Evolutionary conservation across 164 flowering plant genomes (phyloP).

Genomic region (Nymphaea thermarum): DNA sequence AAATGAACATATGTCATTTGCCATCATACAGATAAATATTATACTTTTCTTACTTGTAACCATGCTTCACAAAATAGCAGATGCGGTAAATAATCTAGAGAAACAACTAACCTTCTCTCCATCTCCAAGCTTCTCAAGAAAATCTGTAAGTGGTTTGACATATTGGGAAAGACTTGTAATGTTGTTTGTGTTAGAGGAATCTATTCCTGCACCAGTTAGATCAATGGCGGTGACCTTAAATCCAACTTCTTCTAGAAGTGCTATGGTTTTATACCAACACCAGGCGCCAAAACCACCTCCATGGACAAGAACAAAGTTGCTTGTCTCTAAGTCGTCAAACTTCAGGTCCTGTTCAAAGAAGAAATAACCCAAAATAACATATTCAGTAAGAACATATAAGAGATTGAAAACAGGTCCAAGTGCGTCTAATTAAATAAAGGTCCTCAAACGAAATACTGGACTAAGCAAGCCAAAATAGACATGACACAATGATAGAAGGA

Average conservation of each 20-base stretch:
- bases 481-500: too few relatives aligned
- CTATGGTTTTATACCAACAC: constrained; percentile 98
- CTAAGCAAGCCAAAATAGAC: too few relatives aligned
- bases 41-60: too few relatives aligned
- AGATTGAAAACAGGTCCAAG: too few relatives aligned
- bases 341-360: constrained; percentile 44
- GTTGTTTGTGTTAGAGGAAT: constrained; percentile 61
- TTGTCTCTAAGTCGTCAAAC: constrained; percentile 59
- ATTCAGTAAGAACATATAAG: neutral
- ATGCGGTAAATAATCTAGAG: constrained; percentile 1
- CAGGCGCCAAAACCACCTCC: constrained; percentile 99
- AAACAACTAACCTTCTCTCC: constrained; percentile 54
- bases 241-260: constrained; percentile 79
- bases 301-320: constrained; percentile 85
- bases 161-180: constrained; percentile 75
- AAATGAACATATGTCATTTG: too few relatives aligned
- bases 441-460: too few relatives aligned
- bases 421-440: too few relatives aligned
- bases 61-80: neutral
- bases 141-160: constrained; percentile 65
- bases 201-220: constrained; percentile 82
- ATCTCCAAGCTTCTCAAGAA: constrained; percentile 56
- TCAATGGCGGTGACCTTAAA: constrained; percentile 80
- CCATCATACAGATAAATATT: too few relatives aligned
- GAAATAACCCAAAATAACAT: neutral